These are phyloP conservation scores for Diplodia scrobiculata DNA, from an alignment of 2,329 filamentous ascomycete genomes.

Conservation along the genomic window DNA sequence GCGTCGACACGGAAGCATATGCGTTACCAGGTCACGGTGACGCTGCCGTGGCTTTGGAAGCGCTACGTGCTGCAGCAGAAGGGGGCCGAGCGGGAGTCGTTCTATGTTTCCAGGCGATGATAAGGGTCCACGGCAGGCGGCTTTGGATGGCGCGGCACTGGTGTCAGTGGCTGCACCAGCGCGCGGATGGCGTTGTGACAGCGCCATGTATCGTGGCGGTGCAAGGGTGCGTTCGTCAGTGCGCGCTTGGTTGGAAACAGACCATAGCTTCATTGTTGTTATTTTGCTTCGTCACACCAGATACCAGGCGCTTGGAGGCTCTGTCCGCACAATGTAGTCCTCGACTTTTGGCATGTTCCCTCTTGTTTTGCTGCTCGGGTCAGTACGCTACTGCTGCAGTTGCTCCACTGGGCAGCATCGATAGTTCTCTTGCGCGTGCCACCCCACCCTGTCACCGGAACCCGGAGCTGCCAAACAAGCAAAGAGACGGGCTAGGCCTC, in stretches of 20 bases:
- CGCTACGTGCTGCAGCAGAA: constrained; percentile 19
- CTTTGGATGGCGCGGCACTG: neutral
- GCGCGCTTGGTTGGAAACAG: neutral
- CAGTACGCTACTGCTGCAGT: neutral
- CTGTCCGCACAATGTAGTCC: neutral
- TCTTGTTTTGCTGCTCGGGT: neutral
- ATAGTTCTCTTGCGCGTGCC: neutral
- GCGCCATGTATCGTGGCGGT: neutral
- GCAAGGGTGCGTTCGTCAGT: neutral
- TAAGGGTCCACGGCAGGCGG: neutral
- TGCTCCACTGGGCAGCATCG: neutral
- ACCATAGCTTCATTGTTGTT: neutral
- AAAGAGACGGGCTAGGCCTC: constrained; percentile 1
- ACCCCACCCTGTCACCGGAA: neutral
- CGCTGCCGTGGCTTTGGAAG: constrained; percentile 24
- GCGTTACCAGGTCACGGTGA: constrained; percentile 40
- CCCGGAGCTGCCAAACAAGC: neutral
- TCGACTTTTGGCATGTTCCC: neutral
- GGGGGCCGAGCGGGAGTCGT: constrained; percentile 11
- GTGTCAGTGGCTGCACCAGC: constrained; percentile 21
- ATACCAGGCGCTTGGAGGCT: constrained; percentile 7
- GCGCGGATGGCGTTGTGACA: neutral
- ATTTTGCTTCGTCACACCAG: neutral
- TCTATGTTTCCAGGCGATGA: constrained; percentile 25
- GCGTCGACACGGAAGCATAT: constrained; percentile 48